Evolutionary conservation across 1,284 basidiomycete genomes (phyloP).

Genomic region (Salmacisia buchloeana): DNA sequence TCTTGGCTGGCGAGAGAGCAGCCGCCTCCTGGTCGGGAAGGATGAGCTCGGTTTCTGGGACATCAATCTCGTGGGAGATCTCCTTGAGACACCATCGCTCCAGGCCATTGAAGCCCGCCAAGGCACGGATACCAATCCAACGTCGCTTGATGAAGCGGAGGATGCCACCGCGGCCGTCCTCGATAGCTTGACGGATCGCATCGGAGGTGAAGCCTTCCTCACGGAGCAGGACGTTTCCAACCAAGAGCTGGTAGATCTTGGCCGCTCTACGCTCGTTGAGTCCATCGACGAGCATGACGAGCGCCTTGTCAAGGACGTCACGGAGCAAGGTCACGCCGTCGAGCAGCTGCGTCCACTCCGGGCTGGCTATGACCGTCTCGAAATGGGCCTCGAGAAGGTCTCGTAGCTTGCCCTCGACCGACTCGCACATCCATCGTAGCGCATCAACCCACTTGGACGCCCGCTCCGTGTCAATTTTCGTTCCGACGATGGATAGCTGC

Average conservation of each 20-base stretch:
- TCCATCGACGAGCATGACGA: constrained; percentile 38
- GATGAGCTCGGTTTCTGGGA: constrained; percentile 27
- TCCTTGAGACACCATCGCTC: constrained; percentile 83
- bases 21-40: constrained; percentile 17
- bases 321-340: constrained; percentile 33
- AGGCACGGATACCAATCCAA: constrained; percentile 71
- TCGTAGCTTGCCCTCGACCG: constrained; percentile 26
- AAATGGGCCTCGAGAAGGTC: constrained; percentile 24
- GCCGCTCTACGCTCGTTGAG: constrained; percentile 34
- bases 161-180: constrained; percentile 31
- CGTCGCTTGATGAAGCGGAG: constrained; percentile 34
- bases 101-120: constrained; percentile 71
- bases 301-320: constrained; percentile 34
- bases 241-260: constrained; percentile 31
- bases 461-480: constrained; percentile 32
- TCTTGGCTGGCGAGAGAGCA: background rate
- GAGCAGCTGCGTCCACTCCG: constrained; percentile 29
- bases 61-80: constrained; percentile 55
- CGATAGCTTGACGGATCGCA: constrained; percentile 20
- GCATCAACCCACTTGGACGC: constrained; percentile 35
- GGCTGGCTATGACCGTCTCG: constrained; percentile 27
- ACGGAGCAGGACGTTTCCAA: constrained; percentile 35
- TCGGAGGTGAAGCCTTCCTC: constrained; percentile 28
- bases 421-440: constrained; percentile 37
- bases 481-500: constrained; percentile 31